A percentile compares a stretch with the other conserved stretches of the same genome.
Evolutionary conservation across 306 rosid species (phyloP).

Genomic region (Glycine soja): DNA sequence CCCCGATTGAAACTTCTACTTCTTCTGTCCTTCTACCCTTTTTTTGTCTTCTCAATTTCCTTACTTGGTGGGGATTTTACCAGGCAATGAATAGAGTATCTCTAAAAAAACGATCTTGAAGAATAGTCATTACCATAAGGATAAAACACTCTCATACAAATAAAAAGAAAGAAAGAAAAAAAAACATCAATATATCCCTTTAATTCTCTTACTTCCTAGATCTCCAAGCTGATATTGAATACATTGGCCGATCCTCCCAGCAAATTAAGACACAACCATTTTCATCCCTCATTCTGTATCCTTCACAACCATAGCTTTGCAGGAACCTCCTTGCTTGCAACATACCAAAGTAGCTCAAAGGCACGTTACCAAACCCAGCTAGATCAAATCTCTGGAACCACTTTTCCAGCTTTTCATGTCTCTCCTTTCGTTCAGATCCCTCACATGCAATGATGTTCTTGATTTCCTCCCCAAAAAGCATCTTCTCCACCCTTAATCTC

Average conservation of each 20-base stretch:
- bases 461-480: constrained; percentile 45
- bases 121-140: constrained; percentile 46
- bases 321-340: constrained; percentile 42
- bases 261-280: constrained; percentile 41
- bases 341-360: constrained; percentile 41
- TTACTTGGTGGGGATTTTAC: constrained; percentile 30
- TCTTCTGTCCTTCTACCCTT: neutral
- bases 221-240: constrained; percentile 48
- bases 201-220: constrained; percentile 37
- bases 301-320: constrained; percentile 41
- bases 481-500: constrained; percentile 41
- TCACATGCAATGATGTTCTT: constrained; percentile 47
- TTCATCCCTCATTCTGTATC: constrained; percentile 47
- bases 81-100: constrained; percentile 27
- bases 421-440: constrained; percentile 43
- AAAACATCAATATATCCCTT: constrained; percentile 26
- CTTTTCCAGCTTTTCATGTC: constrained; percentile 45
- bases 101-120: constrained; percentile 40
- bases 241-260: constrained; percentile 49
- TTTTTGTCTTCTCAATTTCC: neutral
- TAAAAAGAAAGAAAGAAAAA: neutral
- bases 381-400: constrained; percentile 42
- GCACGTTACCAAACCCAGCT: constrained; percentile 41
- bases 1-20: constrained; percentile 6
- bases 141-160: constrained; percentile 46